These are phyloP conservation scores for Saturnispora saitoi DNA, from an alignment of 805 yeast species.

Conservation along the genomic window DNA sequence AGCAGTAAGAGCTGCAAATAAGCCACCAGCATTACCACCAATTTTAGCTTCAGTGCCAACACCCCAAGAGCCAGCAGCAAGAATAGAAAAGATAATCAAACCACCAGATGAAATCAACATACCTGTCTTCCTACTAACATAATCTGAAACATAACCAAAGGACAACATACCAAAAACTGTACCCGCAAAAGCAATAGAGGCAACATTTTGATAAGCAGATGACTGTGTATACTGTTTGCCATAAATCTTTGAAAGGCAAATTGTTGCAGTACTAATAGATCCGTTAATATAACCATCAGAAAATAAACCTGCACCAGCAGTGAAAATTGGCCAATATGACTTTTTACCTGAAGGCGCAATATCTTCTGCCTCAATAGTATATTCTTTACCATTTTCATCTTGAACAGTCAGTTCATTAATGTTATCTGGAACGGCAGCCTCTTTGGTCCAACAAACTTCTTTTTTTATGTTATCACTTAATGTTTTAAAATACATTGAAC, in stretches of 20 bases:
- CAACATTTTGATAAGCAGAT: constrained; percentile 65
- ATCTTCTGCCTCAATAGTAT: constrained; percentile 20
- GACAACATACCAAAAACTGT: constrained; percentile 78
- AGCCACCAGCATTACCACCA: constrained; percentile 55
- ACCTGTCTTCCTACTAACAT: constrained; percentile 70
- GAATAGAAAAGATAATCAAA: constrained; percentile 67
- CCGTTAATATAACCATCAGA: constrained; percentile 91
- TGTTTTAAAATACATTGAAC: too few species aligned
- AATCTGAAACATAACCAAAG: constrained; percentile 78
- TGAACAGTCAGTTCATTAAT: not conserved
- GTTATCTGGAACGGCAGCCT: too few species aligned
- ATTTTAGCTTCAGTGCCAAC: constrained; percentile 31
- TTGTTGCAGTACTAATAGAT: constrained; percentile 68
- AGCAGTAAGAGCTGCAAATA: constrained; percentile 75
- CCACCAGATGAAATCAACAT: constrained; percentile 73
- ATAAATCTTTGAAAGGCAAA: constrained; percentile 60
- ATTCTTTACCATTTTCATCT: constrained; percentile 17
- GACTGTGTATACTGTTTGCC: constrained; percentile 55
- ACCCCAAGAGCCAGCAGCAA: constrained; percentile 88
- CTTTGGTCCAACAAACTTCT: too few species aligned
- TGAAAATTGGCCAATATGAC: constrained; percentile 55
- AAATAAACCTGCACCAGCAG: constrained; percentile 88
- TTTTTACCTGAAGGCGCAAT: constrained; percentile 20
- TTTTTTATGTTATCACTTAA: too few species aligned
- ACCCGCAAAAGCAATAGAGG: constrained; percentile 87